These are phyloP conservation scores for Adenanthera pavonina DNA, from an alignment of 306 rosid genomes.

Conservation along the genomic window DNA sequence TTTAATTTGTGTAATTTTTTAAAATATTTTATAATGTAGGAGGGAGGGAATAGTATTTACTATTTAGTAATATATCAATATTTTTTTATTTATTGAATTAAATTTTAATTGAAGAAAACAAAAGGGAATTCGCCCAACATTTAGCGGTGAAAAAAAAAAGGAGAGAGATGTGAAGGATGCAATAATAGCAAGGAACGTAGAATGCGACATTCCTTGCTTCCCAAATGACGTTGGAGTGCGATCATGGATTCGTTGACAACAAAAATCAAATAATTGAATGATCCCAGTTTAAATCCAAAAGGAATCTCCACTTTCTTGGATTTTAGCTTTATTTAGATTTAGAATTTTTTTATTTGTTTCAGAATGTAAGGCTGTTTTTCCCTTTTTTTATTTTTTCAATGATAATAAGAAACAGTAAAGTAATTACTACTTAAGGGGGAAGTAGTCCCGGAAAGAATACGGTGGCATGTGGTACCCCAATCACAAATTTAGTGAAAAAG, in stretches of 20 bases:
- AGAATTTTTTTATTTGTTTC: background rate
- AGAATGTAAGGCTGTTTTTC: background rate
- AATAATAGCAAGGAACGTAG: slow-evolving; percentile 25
- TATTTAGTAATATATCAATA: no score
- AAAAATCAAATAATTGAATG: slow-evolving; percentile 1
- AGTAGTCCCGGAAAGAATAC: slow-evolving; percentile 33
- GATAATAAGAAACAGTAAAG: background rate
- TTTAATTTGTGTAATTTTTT: no score
- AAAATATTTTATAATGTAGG: no score
- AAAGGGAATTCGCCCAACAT: no score
- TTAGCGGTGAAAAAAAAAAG: no score
- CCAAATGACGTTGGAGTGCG: slow-evolving; percentile 29
- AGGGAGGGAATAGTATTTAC: no score
- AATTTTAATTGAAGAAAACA: no score
- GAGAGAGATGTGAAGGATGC: no score
- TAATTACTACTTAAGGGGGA: background rate
- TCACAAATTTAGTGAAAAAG: background rate
- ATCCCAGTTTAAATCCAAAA: slow-evolving; percentile 22
- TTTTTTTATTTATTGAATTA: no score
- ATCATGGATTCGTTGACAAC: background rate
- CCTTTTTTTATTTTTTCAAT: background rate
- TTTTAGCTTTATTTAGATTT: background rate
- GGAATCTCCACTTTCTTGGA: slow-evolving; percentile 12
- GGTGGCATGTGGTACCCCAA: slow-evolving; percentile 35
- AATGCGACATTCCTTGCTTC: slow-evolving; percentile 26